Base-by-base conservation (phyloP, 768 basidiomycete genomes). In the Phylloporus scabripes region DNA sequence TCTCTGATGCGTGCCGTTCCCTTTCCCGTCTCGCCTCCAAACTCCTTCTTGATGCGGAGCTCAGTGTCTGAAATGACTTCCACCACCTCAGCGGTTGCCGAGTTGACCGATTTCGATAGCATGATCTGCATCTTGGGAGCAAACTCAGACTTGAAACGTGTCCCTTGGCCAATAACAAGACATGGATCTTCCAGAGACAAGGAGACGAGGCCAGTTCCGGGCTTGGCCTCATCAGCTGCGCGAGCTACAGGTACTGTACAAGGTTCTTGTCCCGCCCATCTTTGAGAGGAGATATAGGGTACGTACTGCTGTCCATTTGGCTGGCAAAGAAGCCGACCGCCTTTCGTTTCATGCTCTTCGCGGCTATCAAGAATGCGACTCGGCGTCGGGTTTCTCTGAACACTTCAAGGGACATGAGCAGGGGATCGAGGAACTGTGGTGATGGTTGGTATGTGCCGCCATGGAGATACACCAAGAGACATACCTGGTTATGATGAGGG, bases 41-140 rank as follows among this genome's bases (percentile, higher is more conserved):
- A 93, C 63, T 92, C 91, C 58, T 83, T 83, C 71, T 93, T 93
- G 56, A 95, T 73, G 62, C 76, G 78, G 49, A 96, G 64, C 62
- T 92, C 73, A 1, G 87, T 92, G 61, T 97, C 92, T 28, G 91
- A 93, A 40, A 97, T 70, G 43, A 99, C 79, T 62, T 95, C 89
- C 32, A 81, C 75, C 6, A 99, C 85, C 66, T 95, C 90, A 8
- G 90, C 92, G 12, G 85, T 72, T 1, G 76, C 75, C 37, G 84
- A 92, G 51, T 81, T 83, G 51, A 91, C 72, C 8, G 80, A 75
- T 68, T 91, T 93, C 0, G 92, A 82, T 1, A 99, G 74, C 75
- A 92, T 75, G 46, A 98, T 82, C 69, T 96, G 90, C 80, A 82
- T 89, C 58, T 78, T 80, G 7, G 88, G 84, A 21, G 64, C 62